phyloP scores from a whole-genome alignment of 805 yeast genomes.

The Ogataea ramenticola region DNA sequence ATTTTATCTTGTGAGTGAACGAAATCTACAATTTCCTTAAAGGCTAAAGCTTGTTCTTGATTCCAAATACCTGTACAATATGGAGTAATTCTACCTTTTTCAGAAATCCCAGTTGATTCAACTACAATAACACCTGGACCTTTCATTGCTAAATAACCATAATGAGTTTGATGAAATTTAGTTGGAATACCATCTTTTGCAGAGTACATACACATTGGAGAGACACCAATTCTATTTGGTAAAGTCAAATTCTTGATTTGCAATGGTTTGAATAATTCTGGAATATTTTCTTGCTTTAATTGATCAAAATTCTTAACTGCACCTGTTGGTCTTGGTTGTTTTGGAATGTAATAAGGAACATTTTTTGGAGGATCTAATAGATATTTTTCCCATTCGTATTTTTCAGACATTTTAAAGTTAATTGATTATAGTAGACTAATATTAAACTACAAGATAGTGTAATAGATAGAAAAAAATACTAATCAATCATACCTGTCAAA shows the following conservation, averaged over 20 bases:
- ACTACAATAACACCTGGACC: slow-evolving; percentile 43
- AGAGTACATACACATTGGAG: slow-evolving; percentile 52
- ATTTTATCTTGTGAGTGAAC: slow-evolving; percentile 36
- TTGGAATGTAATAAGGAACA: slow-evolving; percentile 23
- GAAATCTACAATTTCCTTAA: slow-evolving; percentile 34
- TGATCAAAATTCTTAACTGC: slow-evolving; percentile 18
- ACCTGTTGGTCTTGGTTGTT: slow-evolving; percentile 28
- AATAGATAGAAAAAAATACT: no score
- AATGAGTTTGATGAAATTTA: slow-evolving; percentile 41
- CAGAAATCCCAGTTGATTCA: slow-evolving; percentile 30
- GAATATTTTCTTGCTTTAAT: slow-evolving; percentile 24
- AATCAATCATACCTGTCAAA: no score
- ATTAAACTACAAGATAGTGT: no score
- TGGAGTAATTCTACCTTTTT: slow-evolving; percentile 16
- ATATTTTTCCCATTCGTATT: background rate
- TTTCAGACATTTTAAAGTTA: no score
- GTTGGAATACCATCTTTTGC: slow-evolving; percentile 34
- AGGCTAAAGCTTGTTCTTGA: slow-evolving; percentile 38
- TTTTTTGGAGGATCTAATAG: slow-evolving; percentile 3
- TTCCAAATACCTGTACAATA: slow-evolving; percentile 38
- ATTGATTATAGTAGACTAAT: no score
- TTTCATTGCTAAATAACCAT: slow-evolving; percentile 37
- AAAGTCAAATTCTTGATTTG: slow-evolving; percentile 32
- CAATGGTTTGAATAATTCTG: slow-evolving; percentile 37
- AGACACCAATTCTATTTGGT: slow-evolving; percentile 46